Base-by-base conservation (phyloP, 345 rosid genomes). In the Corymbia maculata region DNA sequence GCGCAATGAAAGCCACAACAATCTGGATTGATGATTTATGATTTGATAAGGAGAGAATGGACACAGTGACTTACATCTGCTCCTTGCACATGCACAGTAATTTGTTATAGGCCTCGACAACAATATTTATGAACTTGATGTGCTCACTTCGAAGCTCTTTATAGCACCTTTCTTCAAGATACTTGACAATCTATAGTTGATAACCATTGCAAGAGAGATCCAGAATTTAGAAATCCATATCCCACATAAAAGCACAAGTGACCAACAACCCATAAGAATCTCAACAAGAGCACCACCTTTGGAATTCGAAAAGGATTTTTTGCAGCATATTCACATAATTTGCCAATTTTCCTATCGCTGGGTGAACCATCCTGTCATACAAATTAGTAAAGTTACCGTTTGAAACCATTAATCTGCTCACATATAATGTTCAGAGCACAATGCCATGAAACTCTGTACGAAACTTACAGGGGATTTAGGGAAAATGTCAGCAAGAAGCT, bases 271-370 rank as follows among this genome's bases (percentile, higher is more conserved):
- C 51, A 45, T 64, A n/a, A 45, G 16, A 66, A 51, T 45, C 22
- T 86, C 79, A 86, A 88, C 6, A n/a, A 24, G 80, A 86, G 55
- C 12, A 66, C 28, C 88, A 96, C 99, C 98, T 94, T 98, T 21
- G 99, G 99, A 86, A 98, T 98, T 79, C 98, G 95, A 85, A 93
- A 89, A 15, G 99, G 98, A 79, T 97, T 98, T 88, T 90, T 96
- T 0, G 98, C 96, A 91, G 99, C 99, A 92, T 98, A 98, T 93
- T 97, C 99, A 32, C 99, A 98, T 87, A 98, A 91, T 86, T 98
- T 98, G 22, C 92, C 91, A 86, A 98, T 96, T 89, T 95, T 98
- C 87, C 99, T 95, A 86, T 98, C 99, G 88, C 94, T 95, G 88
- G 95, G 92, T 79, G 91, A 90, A 85, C 91, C 94, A 93, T 97